Evolutionary conservation across 108 stramenopile species (phyloP).

Genomic region (Aurantiochytrium sp.): DNA sequence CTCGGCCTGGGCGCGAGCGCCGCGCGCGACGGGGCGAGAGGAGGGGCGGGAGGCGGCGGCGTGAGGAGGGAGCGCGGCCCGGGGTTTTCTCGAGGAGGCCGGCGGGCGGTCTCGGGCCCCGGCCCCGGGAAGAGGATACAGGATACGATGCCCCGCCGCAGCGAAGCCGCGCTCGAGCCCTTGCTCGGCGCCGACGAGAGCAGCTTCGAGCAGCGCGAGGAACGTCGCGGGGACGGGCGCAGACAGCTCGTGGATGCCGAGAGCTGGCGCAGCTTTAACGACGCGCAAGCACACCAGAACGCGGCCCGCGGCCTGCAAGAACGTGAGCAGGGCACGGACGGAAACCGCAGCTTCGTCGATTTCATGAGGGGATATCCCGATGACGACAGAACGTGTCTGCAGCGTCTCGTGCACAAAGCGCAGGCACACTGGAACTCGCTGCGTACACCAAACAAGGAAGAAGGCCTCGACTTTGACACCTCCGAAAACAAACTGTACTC

Average conservation of each 20-base stretch:
- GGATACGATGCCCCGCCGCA: too few relatives aligned
- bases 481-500: conserved; percentile 7
- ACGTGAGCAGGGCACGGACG: too few relatives aligned
- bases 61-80: too few relatives aligned
- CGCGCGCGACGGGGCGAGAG: too few relatives aligned
- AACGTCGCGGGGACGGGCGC: neutral
- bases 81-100: too few relatives aligned
- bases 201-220: neutral
- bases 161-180: neutral
- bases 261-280: neutral
- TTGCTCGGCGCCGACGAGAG: neutral
- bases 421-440: neutral
- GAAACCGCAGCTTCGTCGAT: neutral
- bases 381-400: neutral
- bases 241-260: neutral
- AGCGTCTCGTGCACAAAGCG: neutral
- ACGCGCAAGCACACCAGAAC: neutral
- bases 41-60: too few relatives aligned
- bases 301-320: too few relatives aligned
- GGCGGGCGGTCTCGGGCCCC: too few relatives aligned
- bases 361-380: neutral
- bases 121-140: too few relatives aligned
- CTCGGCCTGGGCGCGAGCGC: too few relatives aligned
- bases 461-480: conserved; percentile 7
- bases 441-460: neutral